Evolutionary conservation across 2,329 filamentous ascomycete genomes (phyloP), one percentile per base, ranked within the genome.

Genomic region (Aspergillus novoparasiticus): DNA sequence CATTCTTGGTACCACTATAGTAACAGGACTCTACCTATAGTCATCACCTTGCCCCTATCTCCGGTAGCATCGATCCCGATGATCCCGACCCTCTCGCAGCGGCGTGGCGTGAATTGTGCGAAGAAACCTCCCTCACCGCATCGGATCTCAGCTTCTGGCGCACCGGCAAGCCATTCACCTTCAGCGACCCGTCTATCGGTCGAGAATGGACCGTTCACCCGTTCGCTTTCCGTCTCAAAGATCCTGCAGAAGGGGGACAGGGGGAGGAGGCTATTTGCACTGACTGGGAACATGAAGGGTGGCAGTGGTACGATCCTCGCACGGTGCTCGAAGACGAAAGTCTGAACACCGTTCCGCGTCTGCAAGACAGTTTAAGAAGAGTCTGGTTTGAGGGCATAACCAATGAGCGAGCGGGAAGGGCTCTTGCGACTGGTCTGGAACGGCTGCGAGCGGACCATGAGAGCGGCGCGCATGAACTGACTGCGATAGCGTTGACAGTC

Each of bases 141-240:
- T 69, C 75, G 0, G 80, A 81, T 0, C 71, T 89, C 8, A 77
- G 79, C 2, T 78, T 88, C 26, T 81, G 86, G 68, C 83, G 86
- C 21, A 79, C 82, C 28, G 88, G 87, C 1, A 87, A 87, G 63
- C 82, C 84, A 3, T 90, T 86, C 68, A 78, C 79, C 1, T 88
- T 90, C 64, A 68, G 71, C 6, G 88, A 90, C 67, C 70, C 79
- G 4, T 77, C 78, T 0, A 75, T 88, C 16, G 79, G 82, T 23
- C 83, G 86, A 28, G 79, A 85, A 70, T 90, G 88, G 88, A 87
- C 81, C 6, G 82, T 90, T 55, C 81, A 88, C 64, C 87, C 88
- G 0, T 90, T 90, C 67, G 84, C 82, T 0, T 90, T 77, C 56
- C 66, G 62, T 6, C 65, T 89, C 30, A 83, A 78, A 56, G 67